These are phyloP conservation scores for Drechslerella coelobrocha DNA, from an alignment of 2,329 filamentous ascomycete genomes.

Conservation along the genomic window DNA sequence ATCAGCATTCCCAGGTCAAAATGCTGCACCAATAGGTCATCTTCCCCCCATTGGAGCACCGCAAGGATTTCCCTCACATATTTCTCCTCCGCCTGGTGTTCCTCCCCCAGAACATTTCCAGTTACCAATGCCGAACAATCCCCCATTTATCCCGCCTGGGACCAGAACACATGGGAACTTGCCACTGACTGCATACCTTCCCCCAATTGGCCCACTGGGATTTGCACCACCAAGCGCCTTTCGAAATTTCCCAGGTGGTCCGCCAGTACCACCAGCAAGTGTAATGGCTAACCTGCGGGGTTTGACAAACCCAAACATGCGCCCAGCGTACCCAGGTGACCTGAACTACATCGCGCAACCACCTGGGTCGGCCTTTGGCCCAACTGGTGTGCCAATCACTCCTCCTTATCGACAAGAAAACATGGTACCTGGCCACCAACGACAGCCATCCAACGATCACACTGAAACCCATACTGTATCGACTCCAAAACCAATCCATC, in stretches of 20 bases:
- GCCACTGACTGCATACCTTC: conserved; percentile 57
- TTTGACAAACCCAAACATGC: background rate
- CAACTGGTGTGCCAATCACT: background rate
- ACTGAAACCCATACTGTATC: conserved; percentile 48
- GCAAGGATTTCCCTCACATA: conserved; percentile 67
- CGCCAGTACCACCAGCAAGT: conserved; percentile 63
- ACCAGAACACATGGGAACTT: conserved; percentile 66
- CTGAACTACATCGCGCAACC: conserved; percentile 13
- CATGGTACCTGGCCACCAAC: conserved; percentile 31
- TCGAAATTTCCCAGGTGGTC: conserved; percentile 63
- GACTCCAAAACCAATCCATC: conserved; percentile 70
- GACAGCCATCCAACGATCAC: conserved; percentile 37
- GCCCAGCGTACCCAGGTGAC: background rate
- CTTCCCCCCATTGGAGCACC: conserved; percentile 65
- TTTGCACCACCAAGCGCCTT: conserved; percentile 63
- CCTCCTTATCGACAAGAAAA: conserved; percentile 28
- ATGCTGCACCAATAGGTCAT: conserved; percentile 63
- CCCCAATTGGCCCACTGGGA: conserved; percentile 63
- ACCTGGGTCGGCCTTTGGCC: conserved; percentile 32
- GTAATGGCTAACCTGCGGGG: background rate
- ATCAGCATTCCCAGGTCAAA: conserved; percentile 65
- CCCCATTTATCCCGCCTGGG: conserved; percentile 60
- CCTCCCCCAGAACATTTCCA: conserved; percentile 62
- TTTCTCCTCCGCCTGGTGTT: conserved; percentile 69
- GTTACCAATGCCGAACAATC: conserved; percentile 57